Evolutionary conservation across 2,329 filamentous ascomycete species (phyloP), one percentile per base, ranked within the genome.

Genomic region (Fusarium cyanostomum): DNA sequence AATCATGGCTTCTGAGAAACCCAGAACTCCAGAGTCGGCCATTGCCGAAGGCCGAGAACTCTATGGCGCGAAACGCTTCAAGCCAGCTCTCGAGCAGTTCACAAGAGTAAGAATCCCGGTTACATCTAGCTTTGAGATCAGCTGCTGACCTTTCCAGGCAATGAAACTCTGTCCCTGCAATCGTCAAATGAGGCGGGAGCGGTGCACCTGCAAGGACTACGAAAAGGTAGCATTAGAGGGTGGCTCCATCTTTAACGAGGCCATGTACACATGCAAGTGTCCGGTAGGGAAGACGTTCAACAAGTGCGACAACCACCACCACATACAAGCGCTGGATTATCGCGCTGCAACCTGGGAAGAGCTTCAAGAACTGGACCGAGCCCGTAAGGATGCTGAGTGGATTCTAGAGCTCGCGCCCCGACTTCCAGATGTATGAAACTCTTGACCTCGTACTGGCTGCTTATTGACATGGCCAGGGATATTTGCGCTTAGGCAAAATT

Each of bases 251-350:
- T 79, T 79, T 59, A 68, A 76, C 3, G 78, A 80, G 62, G 78
- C 77, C 42, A 78, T 79, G 73, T 74, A 77, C 50, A 75, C 71
- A 9, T 80, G 79, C 64, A 66, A 54, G 5, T 80, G 79, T 53
- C 49, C 57, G 4, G 75, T 76, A 7, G 73, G 75, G 11, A 75
- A 70, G 38, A 75, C 61, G 3, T 80, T 79, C 56, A 74, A 72
- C 49, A 78, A 78, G 52, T 81, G 79, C 42, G 72, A 77, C 50
- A 73, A 78, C 12, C 50, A 53, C 2, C 41, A 73, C 8, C 79
- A 81, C 48, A 72, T 80, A 34, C 73, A 77, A 53, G 78, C 78
- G 3, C 68, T 81, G 10, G 78, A 80, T 62, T 77, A 79, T 52
- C 72, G 78, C 5, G 77, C 78, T 15, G 78, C 77, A 3, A 77